A percentile compares a stretch with the other conserved stretches of the same genome.
Evolutionary conservation across 2,329 filamentous ascomycete species (phyloP).

Genomic region (Fusarium luffae): DNA sequence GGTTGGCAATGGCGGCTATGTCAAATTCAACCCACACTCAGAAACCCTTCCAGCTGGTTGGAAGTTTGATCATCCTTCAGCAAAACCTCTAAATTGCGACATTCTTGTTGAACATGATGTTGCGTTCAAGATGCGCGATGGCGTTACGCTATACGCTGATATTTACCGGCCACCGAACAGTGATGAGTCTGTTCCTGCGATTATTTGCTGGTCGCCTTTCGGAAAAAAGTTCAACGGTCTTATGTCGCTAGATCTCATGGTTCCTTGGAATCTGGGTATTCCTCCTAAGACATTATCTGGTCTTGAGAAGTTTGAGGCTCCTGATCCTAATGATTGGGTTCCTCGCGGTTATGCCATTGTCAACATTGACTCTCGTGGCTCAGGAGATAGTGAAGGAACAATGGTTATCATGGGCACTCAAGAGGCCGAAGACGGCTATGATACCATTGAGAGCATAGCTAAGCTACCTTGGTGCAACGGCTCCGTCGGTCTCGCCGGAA

Average conservation of each 20-base stretch:
- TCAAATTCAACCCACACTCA: background rate
- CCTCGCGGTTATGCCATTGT: conserved; percentile 16
- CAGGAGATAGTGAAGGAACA: conserved; percentile 1
- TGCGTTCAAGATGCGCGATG: conserved; percentile 8
- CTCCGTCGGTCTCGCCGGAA: background rate
- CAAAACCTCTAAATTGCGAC: background rate
- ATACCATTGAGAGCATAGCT: background rate
- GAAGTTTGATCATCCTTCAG: background rate
- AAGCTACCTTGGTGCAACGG: conserved; percentile 3
- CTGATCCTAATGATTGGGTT: conserved; percentile 18
- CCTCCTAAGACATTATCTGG: background rate
- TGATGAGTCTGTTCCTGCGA: conserved; percentile 2
- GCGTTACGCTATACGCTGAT: conserved; percentile 2
- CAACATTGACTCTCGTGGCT: conserved; percentile 9
- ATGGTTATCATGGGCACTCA: conserved; percentile 19
- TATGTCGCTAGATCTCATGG: background rate
- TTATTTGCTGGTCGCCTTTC: conserved; percentile 18
- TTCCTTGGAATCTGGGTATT: conserved; percentile 4
- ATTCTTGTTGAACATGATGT: conserved; percentile 18
- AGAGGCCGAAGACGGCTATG: conserved; percentile 8
- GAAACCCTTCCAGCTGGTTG: conserved; percentile 4
- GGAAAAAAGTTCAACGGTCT: conserved; percentile 22
- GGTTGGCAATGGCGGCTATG: conserved; percentile 11
- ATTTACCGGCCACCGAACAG: conserved; percentile 1
- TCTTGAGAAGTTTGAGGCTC: conserved; percentile 13